Evolutionary conservation across 208 protist genomes (phyloP).

Genomic region (Angomonas deanei): DNA sequence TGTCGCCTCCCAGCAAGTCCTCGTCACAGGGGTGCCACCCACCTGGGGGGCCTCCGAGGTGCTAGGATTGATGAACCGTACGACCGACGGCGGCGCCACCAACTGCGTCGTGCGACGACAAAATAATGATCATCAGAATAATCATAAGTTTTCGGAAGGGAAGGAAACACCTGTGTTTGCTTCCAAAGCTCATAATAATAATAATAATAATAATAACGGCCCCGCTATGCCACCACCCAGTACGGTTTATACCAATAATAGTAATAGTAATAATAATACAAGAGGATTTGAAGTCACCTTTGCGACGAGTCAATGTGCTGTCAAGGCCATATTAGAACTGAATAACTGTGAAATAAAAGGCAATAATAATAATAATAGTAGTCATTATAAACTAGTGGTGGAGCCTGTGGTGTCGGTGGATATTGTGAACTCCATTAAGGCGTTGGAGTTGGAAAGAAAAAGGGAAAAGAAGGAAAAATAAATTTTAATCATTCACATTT

Average conservation of each 20-base stretch:
- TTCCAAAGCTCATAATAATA: too few species aligned
- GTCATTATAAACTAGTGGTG: slow-evolving; percentile 22
- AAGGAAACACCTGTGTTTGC: too few species aligned
- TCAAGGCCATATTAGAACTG: slow-evolving; percentile 44
- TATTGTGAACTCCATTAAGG: slow-evolving; percentile 28
- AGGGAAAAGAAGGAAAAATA: background rate
- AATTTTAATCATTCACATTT: background rate
- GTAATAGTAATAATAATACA: too few species aligned
- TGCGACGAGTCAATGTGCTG: slow-evolving; percentile 27
- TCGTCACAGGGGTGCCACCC: background rate
- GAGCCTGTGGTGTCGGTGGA: slow-evolving; percentile 71
- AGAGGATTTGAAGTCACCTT: slow-evolving; percentile 70
- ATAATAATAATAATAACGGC: too few species aligned
- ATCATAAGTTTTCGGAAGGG: too few species aligned
- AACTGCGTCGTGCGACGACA: background rate
- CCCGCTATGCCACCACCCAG: too few species aligned
- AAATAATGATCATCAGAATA: too few species aligned
- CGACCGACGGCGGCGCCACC: background rate
- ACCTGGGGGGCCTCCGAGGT: background rate
- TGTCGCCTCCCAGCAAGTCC: background rate
- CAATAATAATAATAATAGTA: slow-evolving; percentile 3
- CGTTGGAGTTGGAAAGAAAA: background rate
- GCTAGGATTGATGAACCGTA: background rate
- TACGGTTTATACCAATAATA: too few species aligned
- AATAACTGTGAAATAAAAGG: slow-evolving; percentile 18